Evolutionary conservation across 1,139 yeast genomes (phyloP), one percentile per base, ranked within the genome.

Genomic region (Hanseniaspora sp.): DNA sequence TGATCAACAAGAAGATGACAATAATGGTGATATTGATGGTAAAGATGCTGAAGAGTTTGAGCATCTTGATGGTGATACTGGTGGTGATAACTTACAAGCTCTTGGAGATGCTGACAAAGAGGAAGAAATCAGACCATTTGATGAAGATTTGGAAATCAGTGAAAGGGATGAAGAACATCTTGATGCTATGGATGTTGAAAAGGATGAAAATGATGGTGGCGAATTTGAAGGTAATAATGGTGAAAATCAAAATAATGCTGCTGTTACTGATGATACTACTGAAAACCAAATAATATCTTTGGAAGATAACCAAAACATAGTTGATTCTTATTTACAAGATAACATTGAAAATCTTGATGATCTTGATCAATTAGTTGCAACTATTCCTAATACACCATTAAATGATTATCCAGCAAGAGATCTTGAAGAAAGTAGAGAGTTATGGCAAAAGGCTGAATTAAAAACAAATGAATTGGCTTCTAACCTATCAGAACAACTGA

Each of bases 81-180:
- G 87, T 7, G 80, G 83, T 46, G 69, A 67, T 42, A 92, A 86
- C 56, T 85, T 95, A 0, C 97, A 94, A 68, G 98, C 97, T 0
- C 71, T 92, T 56, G 98, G 97, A 29, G 82, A 94, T 46, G 95
- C 96, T 7, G 79, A 81, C 56, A 78, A 82, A 61, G 96, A 88
- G 52, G 88, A 86, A 63, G 73, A 79, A 41, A 94, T 86, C 64
- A 46, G 49, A 38, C 69, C 80, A 0, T 77, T 88, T 56, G 84
- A 90, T 64, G 95, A 90, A 52, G 83, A 81, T 15, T 83, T 78
- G 78, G 96, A 95, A 0, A 86, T 90, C 61, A 96, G 88, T 56
- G 90, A 83, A 59, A 85, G 79, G 28, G 62, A 67, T 11, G 73
- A 70, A 4, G 71, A 67, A 11, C 57, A 64, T 12, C 69, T 65